Evolutionary conservation across 2,329 filamentous ascomycete genomes (phyloP).

Genomic region (Scortechinia acanthostroma): DNA sequence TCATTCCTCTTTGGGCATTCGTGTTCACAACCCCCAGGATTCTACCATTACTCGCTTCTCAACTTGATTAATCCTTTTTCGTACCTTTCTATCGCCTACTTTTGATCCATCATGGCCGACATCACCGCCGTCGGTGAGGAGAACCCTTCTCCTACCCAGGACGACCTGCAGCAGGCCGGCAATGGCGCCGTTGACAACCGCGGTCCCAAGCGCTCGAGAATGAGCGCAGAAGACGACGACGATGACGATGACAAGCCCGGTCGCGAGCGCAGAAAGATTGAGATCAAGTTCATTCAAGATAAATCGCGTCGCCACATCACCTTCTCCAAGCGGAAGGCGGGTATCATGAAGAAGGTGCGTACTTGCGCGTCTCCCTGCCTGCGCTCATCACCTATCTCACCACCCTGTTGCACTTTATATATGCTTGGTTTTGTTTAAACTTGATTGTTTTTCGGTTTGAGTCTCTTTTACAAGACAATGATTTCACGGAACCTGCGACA

Average conservation of each 20-base stretch:
- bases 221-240: slow-evolving; percentile 85
- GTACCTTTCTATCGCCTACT: no score
- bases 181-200: slow-evolving; percentile 67
- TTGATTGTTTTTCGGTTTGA: background rate
- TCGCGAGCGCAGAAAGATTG: slow-evolving; percentile 97
- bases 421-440: slow-evolving; percentile 5
- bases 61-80: slow-evolving; percentile 5
- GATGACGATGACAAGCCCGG: slow-evolving; percentile 97
- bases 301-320: slow-evolving; percentile 99
- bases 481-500: no score
- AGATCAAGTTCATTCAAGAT: slow-evolving; percentile 99
- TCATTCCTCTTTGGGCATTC: slow-evolving; percentile 2
- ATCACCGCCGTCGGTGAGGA: slow-evolving; percentile 74
- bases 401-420: background rate
- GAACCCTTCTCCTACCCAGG: slow-evolving; percentile 60
- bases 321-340: slow-evolving; percentile 98
- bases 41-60: slow-evolving; percentile 11
- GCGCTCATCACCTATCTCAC: no score
- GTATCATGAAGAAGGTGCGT: slow-evolving; percentile 99
- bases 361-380: no score
- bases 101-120: slow-evolving; percentile 70
- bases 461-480: no score
- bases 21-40: slow-evolving; percentile 5
- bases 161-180: slow-evolving; percentile 68
- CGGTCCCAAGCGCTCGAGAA: slow-evolving; percentile 82